These are phyloP conservation scores for Venturiaceae sp. DNA, from an alignment of 2,329 filamentous ascomycete genomes.

Conservation along the genomic window DNA sequence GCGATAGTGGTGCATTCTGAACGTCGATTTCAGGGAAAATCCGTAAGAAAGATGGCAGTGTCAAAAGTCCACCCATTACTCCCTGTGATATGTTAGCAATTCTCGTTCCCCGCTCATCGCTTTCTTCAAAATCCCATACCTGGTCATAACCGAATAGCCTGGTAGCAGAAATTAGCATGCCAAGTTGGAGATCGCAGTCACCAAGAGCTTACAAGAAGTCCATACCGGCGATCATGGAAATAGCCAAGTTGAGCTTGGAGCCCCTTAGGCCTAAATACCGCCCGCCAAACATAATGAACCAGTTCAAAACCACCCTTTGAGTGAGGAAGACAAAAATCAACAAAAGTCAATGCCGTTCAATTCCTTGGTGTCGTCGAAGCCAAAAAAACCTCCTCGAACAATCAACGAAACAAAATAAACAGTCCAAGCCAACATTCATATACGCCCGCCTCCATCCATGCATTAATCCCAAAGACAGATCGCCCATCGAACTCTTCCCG, in stretches of 20 bases:
- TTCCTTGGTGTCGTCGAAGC: too few species aligned
- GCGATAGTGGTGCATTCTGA: background rate
- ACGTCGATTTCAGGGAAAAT: conserved; percentile 6
- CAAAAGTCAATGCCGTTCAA: background rate
- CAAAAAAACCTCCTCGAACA: background rate
- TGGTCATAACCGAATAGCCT: background rate
- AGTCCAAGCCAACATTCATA: background rate
- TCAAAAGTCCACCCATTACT: conserved; percentile 27
- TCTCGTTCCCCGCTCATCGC: too few species aligned
- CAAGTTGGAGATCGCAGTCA: background rate
- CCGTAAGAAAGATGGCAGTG: conserved; percentile 21
- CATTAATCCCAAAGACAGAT: background rate
- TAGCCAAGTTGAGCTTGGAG: background rate
- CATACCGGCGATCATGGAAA: background rate
- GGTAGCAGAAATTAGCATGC: background rate
- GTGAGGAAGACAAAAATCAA: background rate
- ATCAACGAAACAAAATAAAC: background rate
- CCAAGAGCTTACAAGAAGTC: background rate
- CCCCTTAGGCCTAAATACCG: background rate
- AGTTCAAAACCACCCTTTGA: background rate
- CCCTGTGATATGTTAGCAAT: too few species aligned
- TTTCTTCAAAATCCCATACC: too few species aligned
- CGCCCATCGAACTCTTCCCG: background rate
- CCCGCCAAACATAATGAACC: background rate
- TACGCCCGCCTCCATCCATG: background rate